Conservation (phyloP, 2,329 filamentous ascomycete genomes). For the Penicillium sp. region DNA sequence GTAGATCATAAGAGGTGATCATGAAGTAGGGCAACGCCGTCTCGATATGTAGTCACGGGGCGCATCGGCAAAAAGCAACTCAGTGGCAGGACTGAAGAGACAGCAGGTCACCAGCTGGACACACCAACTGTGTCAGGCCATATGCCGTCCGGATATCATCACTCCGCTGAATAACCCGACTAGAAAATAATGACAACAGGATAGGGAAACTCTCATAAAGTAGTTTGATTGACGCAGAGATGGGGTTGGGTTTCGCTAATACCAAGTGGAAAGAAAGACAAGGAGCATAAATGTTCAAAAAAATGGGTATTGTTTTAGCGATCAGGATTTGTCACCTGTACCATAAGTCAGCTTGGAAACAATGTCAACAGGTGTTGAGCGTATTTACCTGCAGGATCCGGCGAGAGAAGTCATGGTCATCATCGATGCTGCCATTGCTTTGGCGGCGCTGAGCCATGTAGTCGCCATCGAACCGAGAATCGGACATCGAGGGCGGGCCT, state of each 20-base stretch:
- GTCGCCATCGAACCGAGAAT: constrained; percentile 79
- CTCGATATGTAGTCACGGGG: neutral
- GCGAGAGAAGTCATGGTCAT: constrained; percentile 95
- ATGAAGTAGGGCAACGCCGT: neutral
- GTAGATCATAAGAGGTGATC: neutral
- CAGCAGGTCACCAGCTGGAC: constrained; percentile 14
- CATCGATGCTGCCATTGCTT: constrained; percentile 93
- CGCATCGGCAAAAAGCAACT: neutral
- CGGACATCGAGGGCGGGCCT: constrained; percentile 67
- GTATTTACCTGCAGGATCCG: constrained; percentile 83
- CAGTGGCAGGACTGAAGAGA: neutral
- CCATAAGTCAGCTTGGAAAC: neutral
- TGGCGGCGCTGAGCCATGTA: constrained; percentile 77
- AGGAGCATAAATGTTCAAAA: neutral
- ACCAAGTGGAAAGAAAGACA: constrained; percentile 11
- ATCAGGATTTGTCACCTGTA: constrained; percentile 36
- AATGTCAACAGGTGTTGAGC: neutral
- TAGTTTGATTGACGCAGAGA: constrained; percentile 14
- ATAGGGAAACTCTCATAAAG: constrained; percentile 14
- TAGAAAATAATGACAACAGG: constrained; percentile 14
- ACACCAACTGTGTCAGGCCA: constrained; percentile 16
- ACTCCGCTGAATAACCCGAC: constrained; percentile 30
- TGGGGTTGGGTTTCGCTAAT: constrained; percentile 16
- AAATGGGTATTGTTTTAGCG: constrained; percentile 17
- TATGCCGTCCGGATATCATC: constrained; percentile 26